Conservation (phyloP, 805 yeast genomes). For the Cyberlindnera sargentensis region DNA sequence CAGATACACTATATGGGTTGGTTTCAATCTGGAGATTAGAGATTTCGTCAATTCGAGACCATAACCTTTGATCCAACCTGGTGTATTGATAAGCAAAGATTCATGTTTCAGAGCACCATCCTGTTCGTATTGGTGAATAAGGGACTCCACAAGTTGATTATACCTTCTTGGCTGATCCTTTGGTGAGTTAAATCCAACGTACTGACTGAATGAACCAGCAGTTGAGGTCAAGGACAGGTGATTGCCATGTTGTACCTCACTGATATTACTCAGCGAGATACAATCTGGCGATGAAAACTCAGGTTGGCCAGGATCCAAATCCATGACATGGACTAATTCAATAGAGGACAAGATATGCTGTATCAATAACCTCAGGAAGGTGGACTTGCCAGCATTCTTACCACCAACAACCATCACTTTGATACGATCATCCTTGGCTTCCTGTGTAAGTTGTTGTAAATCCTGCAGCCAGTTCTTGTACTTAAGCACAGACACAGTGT, state of each 20-base stretch:
- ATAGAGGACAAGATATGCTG: slow-evolving; percentile 36
- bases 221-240: slow-evolving; percentile 19
- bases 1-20: slow-evolving; percentile 53
- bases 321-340: slow-evolving; percentile 44
- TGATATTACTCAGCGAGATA: slow-evolving; percentile 43
- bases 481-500: slow-evolving; percentile 16
- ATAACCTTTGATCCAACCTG: slow-evolving; percentile 89
- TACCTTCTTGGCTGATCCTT: slow-evolving; percentile 58
- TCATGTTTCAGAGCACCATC: slow-evolving; percentile 21
- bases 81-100: slow-evolving; percentile 61
- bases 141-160: slow-evolving; percentile 31
- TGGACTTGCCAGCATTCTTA: slow-evolving; percentile 80
- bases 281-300: slow-evolving; percentile 70
- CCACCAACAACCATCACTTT: slow-evolving; percentile 34
- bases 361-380: slow-evolving; percentile 48
- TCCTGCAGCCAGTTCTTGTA: slow-evolving; percentile 30
- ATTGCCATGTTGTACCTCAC: slow-evolving; percentile 31
- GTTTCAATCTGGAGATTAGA: slow-evolving; percentile 33
- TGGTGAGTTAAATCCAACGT: slow-evolving; percentile 64
- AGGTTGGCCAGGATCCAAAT: slow-evolving; percentile 87
- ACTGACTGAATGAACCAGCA: slow-evolving; percentile 20
- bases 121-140: slow-evolving; percentile 31
- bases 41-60: slow-evolving; percentile 61
- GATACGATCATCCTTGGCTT: slow-evolving; percentile 22
- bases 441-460: slow-evolving; percentile 33